Base-by-base conservation (phyloP, 2,329 filamentous ascomycete genomes). In the Diaporthe humulicola region DNA sequence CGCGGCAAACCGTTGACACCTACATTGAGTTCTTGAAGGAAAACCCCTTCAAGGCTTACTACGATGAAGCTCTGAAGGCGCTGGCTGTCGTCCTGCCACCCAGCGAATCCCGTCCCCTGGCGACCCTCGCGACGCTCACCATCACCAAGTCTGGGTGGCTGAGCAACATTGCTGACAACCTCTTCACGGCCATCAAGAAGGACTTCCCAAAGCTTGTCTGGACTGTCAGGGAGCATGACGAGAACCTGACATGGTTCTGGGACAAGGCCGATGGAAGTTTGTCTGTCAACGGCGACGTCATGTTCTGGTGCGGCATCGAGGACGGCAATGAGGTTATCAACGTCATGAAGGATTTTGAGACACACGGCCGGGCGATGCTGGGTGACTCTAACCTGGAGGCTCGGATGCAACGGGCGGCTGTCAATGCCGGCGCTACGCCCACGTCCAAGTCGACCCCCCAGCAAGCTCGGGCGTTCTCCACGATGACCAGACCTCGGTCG, bases 201-300 rank as follows among this genome's bases (percentile, higher is more conserved):
- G 96, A 98, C 81, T 94, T 96, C 84, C 92, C 95, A 73, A 95
- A 93, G 86, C 89, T 98, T 78, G 94, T 95, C 77, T 99, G 96
- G 96, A 98, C 95, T n/a, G 96, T 98, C 76, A 96, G 94, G 86
- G 93, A 96, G 81, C 94, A 97, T 79, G 96, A 98, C 80, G 96
- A 98, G 89, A 98, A 98, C 83, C 88, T 98, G 80, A 96, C 95
- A 15, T 98, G 96, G 97, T 98, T 98, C 88, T 97, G 98, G 79
- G 96, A 98, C 85, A 98, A 98, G 89, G 94, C 96, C 14, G 95
- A 98, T 79, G 96, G 97, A 73, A 98, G 95, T 84, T 90, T 98
- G 80, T 95, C 93, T 77, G 92, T 93, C 73, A 92, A 95, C 78
- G 95, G 95, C 74, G 95, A 96, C 81, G 95, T 98, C 52, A 92